phyloP scores from a whole-genome alignment of 306 rosid species.

The Dryas octopetala region DNA sequence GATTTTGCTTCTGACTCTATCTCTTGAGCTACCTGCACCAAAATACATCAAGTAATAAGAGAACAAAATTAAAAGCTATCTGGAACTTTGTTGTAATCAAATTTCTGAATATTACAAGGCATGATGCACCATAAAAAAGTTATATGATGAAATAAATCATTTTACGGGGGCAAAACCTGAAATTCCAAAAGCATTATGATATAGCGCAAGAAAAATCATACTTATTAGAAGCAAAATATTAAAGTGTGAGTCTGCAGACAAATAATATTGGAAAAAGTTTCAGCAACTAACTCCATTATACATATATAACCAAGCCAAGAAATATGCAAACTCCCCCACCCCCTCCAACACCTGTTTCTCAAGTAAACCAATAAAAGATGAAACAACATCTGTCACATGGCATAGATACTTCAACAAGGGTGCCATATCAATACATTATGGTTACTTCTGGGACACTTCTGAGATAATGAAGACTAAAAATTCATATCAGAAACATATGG shows the following conservation, averaged over 20 bases:
- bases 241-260: not conserved
- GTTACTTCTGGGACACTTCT: not conserved
- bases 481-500: not conserved
- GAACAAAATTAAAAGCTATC: constrained; percentile 3
- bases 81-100: constrained; percentile 1
- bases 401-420: not conserved
- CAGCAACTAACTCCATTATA: not conserved
- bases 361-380: not conserved
- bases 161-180: not conserved
- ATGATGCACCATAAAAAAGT: not conserved
- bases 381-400: not conserved
- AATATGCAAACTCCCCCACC: not conserved
- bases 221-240: not conserved
- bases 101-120: not conserved
- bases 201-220: not conserved
- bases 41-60: constrained; percentile 2
- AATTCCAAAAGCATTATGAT: not conserved
- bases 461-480: not conserved
- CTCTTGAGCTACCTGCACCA: constrained; percentile 83
- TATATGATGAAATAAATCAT: not conserved
- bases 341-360: not conserved
- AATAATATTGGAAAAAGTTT: not conserved
- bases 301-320: constrained; percentile 1
- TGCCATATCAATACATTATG: not conserved
- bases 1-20: constrained; percentile 71